These are phyloP conservation scores for Podaxis sp. DNA, from an alignment of 768 basidiomycete genomes.

Conservation along the genomic window DNA sequence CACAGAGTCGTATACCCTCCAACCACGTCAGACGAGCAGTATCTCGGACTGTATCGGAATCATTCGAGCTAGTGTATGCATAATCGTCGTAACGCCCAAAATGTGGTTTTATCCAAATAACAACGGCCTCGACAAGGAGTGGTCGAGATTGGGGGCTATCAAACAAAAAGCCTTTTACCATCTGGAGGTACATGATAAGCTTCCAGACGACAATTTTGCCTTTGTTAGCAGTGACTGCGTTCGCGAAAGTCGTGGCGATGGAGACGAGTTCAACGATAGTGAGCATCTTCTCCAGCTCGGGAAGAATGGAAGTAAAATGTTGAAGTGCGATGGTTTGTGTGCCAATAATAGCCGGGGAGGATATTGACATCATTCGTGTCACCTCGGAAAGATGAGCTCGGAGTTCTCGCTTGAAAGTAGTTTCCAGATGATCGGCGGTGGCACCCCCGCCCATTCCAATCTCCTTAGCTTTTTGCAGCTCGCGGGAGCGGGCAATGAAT, in stretches of 20 bases:
- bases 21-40: conserved; percentile 82
- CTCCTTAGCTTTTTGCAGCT: conserved; percentile 81
- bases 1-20: conserved; percentile 84
- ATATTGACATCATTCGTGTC: conserved; percentile 83
- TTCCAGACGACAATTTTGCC: conserved; percentile 93
- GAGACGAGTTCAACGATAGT: conserved; percentile 79
- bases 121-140: conserved; percentile 79
- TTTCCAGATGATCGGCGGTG: conserved; percentile 82
- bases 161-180: conserved; percentile 86
- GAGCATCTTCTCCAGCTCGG: conserved; percentile 81
- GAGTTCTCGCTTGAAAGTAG: conserved; percentile 80
- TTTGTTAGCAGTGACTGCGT: conserved; percentile 69
- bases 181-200: conserved; percentile 88
- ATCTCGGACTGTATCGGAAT: conserved; percentile 65
- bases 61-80: conserved; percentile 53
- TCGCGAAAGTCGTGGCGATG: conserved; percentile 83
- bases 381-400: conserved; percentile 73
- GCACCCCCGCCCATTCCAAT: conserved; percentile 74
- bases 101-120: conserved; percentile 93
- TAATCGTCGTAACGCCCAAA: conserved; percentile 91
- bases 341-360: conserved; percentile 81
- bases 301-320: conserved; percentile 89
- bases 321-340: conserved; percentile 94
- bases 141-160: conserved; percentile 76
- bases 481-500: conserved; percentile 86